These are phyloP conservation scores for Trifolium repens DNA, from an alignment of 306 rosid genomes.

Conservation along the genomic window DNA sequence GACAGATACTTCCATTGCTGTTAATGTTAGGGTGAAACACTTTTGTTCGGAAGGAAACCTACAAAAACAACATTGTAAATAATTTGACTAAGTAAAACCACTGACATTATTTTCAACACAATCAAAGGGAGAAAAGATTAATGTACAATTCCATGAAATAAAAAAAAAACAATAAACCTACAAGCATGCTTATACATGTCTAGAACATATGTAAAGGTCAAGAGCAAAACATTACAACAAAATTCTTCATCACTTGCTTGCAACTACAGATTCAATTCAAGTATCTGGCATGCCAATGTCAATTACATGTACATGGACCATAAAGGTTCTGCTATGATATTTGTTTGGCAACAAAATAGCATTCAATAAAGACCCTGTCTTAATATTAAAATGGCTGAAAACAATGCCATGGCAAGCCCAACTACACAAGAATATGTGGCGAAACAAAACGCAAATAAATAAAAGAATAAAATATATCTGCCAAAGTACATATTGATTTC, in stretches of 20 bases:
- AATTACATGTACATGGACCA: neutral
- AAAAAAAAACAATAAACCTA: neutral
- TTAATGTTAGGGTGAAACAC: slow-evolving; percentile 24
- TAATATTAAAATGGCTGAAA: neutral
- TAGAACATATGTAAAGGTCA: neutral
- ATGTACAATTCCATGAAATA: neutral
- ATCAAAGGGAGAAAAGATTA: neutral
- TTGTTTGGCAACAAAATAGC: neutral
- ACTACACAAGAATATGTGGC: neutral
- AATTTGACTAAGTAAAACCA: neutral
- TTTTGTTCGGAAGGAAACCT: slow-evolving; percentile 20
- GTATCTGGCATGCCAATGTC: neutral
- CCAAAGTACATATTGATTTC: neutral
- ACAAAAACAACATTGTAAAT: neutral
- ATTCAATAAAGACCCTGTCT: neutral
- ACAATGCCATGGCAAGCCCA: neutral
- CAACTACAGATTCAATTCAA: neutral
- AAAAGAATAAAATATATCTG: neutral
- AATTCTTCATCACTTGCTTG: neutral
- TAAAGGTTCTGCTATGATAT: neutral
- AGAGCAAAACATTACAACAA: neutral
- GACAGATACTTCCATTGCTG: slow-evolving; percentile 29
- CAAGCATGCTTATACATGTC: neutral
- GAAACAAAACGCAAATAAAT: neutral
- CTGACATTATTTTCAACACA: neutral